A percentile compares a stretch with the other conserved stretches of the same genome.
phyloP scores from a whole-genome alignment of 202 grass and related monocot genomes.

The Zoysia matrella region DNA sequence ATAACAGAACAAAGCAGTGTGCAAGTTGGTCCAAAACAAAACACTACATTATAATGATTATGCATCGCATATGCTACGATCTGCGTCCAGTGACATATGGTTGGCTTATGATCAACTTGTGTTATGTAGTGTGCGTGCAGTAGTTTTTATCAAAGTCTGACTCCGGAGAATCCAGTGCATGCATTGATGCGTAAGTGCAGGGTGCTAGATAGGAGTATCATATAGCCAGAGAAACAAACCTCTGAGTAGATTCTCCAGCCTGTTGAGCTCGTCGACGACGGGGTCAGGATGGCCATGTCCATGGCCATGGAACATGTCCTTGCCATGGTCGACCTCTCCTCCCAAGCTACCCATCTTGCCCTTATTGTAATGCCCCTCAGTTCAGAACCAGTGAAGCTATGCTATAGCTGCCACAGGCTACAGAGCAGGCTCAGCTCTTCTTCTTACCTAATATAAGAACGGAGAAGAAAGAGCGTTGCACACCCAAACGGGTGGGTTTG shows the following conservation, averaged over 20 bases:
- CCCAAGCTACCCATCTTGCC: conserved; percentile 42
- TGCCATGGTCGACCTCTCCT: conserved; percentile 37
- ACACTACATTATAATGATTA: background rate
- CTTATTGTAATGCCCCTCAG: background rate
- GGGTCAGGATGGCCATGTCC: conserved; percentile 57
- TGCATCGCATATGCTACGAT: too few species aligned
- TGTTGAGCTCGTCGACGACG: conserved; percentile 71
- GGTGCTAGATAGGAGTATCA: background rate
- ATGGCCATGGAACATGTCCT: conserved; percentile 57
- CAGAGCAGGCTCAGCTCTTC: background rate
- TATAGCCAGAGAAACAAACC: conserved; percentile 55
- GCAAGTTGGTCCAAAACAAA: background rate
- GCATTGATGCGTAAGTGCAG: background rate
- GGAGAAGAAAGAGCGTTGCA: too few species aligned
- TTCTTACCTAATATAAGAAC: conserved; percentile 29
- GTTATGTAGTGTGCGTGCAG: background rate
- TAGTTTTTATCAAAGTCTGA: background rate
- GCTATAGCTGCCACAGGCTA: background rate
- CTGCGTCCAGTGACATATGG: too few species aligned
- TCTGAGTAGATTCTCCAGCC: conserved; percentile 80
- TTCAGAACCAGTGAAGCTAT: background rate
- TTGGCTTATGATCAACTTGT: background rate
- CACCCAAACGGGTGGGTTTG: conserved; percentile 21
- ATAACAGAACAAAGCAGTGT: background rate
- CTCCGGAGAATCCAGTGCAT: background rate